Evolutionary conservation across 495 filamentous ascomycete genomes (phyloP), one percentile per base, ranked within the genome.

Genomic region (Staphylotrichum longicolle): DNA sequence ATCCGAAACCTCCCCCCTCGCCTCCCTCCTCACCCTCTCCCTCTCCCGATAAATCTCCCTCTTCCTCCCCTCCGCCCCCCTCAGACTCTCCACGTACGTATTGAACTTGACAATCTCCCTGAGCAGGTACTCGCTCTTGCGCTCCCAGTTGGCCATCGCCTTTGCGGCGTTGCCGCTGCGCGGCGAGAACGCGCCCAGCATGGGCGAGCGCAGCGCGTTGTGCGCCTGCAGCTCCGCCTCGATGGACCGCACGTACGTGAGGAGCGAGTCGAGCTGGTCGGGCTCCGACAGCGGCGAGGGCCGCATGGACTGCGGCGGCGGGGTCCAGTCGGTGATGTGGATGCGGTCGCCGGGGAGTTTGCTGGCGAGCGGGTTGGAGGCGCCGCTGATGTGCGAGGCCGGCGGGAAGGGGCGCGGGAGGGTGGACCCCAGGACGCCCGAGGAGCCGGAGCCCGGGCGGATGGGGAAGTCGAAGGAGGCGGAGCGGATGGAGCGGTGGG

Each of bases 101-200:
- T 86, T 79, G 74, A 96, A 98, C 69, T 98, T 99, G 66, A 96
- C 90, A 69, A 93, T 97, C 75, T 99, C 94, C n/a, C 88, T 81
- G 27, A 98, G 78, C 45, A 99, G 76, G 71, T 98, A 96, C 37
- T 87, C 86, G 42, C 89, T 93, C 75, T 97, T 97, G 58, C 88
- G 84, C 78, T 99, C 92, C 95, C 95, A 99, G 71, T 99, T 99
- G 5, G 86, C 80, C 87, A 96, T 82, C 2, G 93, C 90, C 74
- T 90, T 93, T 51, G 75, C 75, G 30, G 85, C 79, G 70, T 98
- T 99, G 27, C 85, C 83, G 58, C 93, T 88, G 32, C 93, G 85
- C 2, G 91, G 91, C 27, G 92, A 91, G 71, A 95, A 98, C 63
- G 94, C 91, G 54, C 95, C 78, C 42, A 90, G 79, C 89, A 98